phyloP scores from a whole-genome alignment of 345 rosid species.

The Moringa oleifera region DNA sequence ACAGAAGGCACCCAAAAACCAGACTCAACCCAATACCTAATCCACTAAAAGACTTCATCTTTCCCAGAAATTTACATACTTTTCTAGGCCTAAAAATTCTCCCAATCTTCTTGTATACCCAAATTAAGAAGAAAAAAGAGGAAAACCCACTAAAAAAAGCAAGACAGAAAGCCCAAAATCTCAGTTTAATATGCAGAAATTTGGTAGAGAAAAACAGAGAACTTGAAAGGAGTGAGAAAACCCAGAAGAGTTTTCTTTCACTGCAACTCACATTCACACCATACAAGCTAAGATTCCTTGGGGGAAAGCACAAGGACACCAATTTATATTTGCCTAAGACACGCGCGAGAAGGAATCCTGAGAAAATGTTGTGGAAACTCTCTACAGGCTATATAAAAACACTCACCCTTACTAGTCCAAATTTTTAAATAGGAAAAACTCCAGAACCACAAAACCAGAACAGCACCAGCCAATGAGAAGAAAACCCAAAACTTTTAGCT shows the following conservation, averaged over 20 bases:
- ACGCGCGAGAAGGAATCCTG: slow-evolving; percentile 19
- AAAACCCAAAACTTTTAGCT: neutral
- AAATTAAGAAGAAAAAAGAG: too few relatives aligned
- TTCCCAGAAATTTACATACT: slow-evolving; percentile 38
- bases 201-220: neutral
- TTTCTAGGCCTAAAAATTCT: slow-evolving; percentile 18
- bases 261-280: slow-evolving; percentile 27
- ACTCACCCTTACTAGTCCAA: slow-evolving; percentile 17
- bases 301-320: slow-evolving; percentile 7
- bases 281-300: slow-evolving; percentile 9
- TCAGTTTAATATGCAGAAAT: too few relatives aligned
- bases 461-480: slow-evolving; percentile 2
- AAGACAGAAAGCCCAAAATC: too few relatives aligned
- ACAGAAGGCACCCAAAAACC: slow-evolving; percentile 61
- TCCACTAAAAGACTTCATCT: slow-evolving; percentile 57
- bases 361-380: slow-evolving; percentile 13
- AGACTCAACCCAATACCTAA: slow-evolving; percentile 70
- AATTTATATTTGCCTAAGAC: slow-evolving; percentile 17
- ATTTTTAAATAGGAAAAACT: neutral
- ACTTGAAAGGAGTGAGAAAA: slow-evolving; percentile 1
- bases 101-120: neutral
- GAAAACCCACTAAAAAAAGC: too few relatives aligned
- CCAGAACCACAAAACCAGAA: slow-evolving; percentile 9
- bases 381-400: neutral
- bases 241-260: slow-evolving; percentile 11